phyloP scores from a whole-genome alignment of 2,329 filamentous ascomycete genomes.

The Neobulgaria alba region DNA sequence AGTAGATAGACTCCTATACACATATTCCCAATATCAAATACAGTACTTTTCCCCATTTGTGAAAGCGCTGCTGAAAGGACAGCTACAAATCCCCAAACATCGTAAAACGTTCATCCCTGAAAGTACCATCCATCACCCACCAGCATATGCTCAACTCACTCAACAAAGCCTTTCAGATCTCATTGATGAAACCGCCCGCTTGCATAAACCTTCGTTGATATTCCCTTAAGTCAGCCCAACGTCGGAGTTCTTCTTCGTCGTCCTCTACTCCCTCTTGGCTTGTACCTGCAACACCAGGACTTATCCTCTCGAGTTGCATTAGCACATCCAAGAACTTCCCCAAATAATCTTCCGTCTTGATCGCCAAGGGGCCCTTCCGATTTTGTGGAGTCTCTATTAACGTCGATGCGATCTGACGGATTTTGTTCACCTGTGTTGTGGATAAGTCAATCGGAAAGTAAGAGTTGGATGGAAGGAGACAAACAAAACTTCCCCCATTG shows the following conservation, averaged over 20 bases:
- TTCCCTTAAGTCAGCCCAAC: conserved; percentile 73
- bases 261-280: conserved; percentile 39
- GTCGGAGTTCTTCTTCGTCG: conserved; percentile 66
- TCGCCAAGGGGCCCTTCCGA: conserved; percentile 41
- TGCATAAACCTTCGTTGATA: conserved; percentile 67
- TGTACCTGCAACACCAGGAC: conserved; percentile 35
- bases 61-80: no score
- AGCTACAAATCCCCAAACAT: no score
- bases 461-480: conserved; percentile 26
- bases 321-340: conserved; percentile 66
- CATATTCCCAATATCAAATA: no score
- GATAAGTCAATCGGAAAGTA: conserved; percentile 4
- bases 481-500: conserved; percentile 56
- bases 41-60: no score
- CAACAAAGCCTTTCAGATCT: not conserved
- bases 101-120: no score
- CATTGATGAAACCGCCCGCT: conserved; percentile 44
- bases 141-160: no score
- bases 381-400: conserved; percentile 55
- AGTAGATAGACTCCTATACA: no score
- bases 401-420: conserved; percentile 75
- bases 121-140: no score
- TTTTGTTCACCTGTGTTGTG: conserved; percentile 56
- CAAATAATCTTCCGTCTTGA: conserved; percentile 62
- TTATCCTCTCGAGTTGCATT: conserved; percentile 54